Evolutionary conservation across 108 stramenopile species (phyloP).

Genomic region (Pseudonitzschia pungens): DNA sequence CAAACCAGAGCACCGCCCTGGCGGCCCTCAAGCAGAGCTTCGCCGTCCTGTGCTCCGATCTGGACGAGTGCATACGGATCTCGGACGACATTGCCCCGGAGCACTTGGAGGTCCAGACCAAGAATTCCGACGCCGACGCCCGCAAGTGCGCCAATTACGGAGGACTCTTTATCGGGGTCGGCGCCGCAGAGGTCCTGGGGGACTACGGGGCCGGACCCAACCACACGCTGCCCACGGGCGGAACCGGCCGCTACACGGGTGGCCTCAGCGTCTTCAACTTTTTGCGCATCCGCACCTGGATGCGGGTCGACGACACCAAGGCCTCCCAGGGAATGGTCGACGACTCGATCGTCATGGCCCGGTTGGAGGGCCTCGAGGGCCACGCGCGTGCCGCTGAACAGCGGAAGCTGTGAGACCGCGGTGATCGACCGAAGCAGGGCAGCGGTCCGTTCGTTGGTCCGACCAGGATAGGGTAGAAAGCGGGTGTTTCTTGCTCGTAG

Average conservation of each 20-base stretch:
- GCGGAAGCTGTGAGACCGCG: conserved; percentile 41
- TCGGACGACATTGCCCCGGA: conserved; percentile 94
- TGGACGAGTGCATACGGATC: conserved; percentile 86
- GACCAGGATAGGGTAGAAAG: too few species aligned
- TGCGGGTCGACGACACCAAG: conserved; percentile 81
- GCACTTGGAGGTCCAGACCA: conserved; percentile 96
- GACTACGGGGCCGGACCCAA: conserved; percentile 99
- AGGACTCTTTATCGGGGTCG: conserved; percentile 92
- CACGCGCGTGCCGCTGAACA: conserved; percentile 96
- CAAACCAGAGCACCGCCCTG: conserved; percentile 81
- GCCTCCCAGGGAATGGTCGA: conserved; percentile 79
- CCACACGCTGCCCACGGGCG: conserved; percentile 98
- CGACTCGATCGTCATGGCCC: conserved; percentile 92
- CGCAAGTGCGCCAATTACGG: conserved; percentile 88
- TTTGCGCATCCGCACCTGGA: conserved; percentile 95
- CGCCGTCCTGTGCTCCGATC: conserved; percentile 73
- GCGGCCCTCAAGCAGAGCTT: conserved; percentile 84
- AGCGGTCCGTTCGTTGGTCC: too few species aligned
- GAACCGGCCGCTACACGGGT: conserved; percentile 97
- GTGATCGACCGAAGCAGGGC: too few species aligned
- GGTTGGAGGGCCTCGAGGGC: conserved; percentile 97
- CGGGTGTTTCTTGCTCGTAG: too few species aligned
- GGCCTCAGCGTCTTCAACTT: conserved; percentile 97
- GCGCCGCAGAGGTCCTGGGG: conserved; percentile 97
- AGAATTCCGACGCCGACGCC: conserved; percentile 72